Evolutionary conservation across 2,329 filamentous ascomycete species (phyloP), one percentile per base, ranked within the genome.

Genomic region (Elsinoe perseae): DNA sequence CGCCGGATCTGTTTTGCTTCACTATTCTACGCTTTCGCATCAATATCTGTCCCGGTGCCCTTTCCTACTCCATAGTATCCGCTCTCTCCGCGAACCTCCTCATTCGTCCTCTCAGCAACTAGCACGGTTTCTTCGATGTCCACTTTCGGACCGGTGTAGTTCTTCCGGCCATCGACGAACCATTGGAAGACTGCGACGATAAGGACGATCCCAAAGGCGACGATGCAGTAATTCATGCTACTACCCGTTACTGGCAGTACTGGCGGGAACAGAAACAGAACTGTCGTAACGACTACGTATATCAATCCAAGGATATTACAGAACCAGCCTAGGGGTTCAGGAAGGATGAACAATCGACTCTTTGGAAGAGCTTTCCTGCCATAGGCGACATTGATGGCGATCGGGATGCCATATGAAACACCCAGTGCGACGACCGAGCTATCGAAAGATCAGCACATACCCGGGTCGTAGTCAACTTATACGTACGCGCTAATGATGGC

Each of bases 261-360:
- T 0, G 86, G 86, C 2, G 86, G 86, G 69, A 89, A 88, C 18
- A 89, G 76, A 70, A 89, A 89, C 0, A 90, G 75, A 0, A 89
- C 81, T 0, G 85, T 89, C 0, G 86, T 89, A n/a, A 89, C 67
- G 10, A 81, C 71, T 1, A 84, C 80, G 70, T 85, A 90, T 0
- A 73, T 72, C 46, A 90, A 75, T 4, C 86, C 84, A 25, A 80
- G 50, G 7, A 72, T 21, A 59, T 87, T 87, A 21, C 78, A 74
- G 21, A 76, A 69, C 83, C 83, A 87, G 18, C 77, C 83, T 30
- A 84, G 57, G 27, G 69, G 66, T 21, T 69, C 73, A 0, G 80
- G 75, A 2, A 87, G 70, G 21, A 75, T 74, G 65, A 86, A 86
- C 0, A 77, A 65, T 38, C 83, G 73, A 20, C 59, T 62, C 1